A percentile compares a stretch with the other conserved stretches of the same genome.
These are phyloP conservation scores for Blastobotrys terrestris DNA, from an alignment of 805 yeast genomes.

Conservation along the genomic window DNA sequence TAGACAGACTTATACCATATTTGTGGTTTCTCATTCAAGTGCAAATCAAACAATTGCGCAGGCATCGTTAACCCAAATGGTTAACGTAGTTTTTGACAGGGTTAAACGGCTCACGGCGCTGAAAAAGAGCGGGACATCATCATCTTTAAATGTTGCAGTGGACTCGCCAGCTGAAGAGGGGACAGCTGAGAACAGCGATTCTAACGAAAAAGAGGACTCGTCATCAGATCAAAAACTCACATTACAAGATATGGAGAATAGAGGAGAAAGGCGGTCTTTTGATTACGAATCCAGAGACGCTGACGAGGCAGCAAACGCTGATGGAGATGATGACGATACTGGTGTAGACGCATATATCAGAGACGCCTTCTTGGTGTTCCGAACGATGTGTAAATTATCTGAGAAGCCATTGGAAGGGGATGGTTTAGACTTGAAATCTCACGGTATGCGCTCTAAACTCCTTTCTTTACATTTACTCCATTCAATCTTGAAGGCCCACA, in stretches of 20 bases:
- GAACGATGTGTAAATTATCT: conserved; percentile 92
- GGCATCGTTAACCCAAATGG: conserved; percentile 88
- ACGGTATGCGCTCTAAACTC: conserved; percentile 85
- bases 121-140: not conserved
- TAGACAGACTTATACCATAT: conserved; percentile 88
- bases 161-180: not conserved
- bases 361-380: conserved; percentile 87
- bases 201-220: not conserved
- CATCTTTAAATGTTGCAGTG: not conserved
- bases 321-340: conserved; percentile 42
- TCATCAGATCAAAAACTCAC: conserved; percentile 20
- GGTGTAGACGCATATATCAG: conserved; percentile 56
- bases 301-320: conserved; percentile 29
- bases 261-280: conserved; percentile 10
- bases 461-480: conserved; percentile 84
- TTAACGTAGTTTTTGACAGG: conserved; percentile 77
- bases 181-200: not conserved
- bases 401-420: conserved; percentile 66
- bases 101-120: conserved; percentile 30
- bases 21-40: conserved; percentile 73
- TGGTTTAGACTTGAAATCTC: conserved; percentile 68
- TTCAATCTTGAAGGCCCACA: conserved; percentile 76
- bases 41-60: conserved; percentile 92
- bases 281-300: conserved; percentile 26
- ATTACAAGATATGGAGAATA: conserved; percentile 28